Evolutionary conservation across 129 eudicot species (phyloP).

Genomic region (Saposhnikovia divaricata): DNA sequence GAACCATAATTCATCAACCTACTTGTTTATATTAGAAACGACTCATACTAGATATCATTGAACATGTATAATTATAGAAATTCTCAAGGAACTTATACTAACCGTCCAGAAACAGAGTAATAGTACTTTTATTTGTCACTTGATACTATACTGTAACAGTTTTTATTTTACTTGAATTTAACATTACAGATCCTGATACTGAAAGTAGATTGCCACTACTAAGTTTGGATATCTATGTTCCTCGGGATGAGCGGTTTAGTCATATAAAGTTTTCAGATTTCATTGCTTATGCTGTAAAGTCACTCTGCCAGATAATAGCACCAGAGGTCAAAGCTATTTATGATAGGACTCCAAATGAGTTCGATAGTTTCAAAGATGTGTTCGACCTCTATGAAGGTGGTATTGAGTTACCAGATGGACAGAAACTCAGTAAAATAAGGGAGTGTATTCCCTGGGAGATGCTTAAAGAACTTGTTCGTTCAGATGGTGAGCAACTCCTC

Average conservation of each 20-base stretch:
- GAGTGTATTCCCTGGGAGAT: slow-evolving; percentile 46
- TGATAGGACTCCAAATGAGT: slow-evolving; percentile 14
- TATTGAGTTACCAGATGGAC: slow-evolving; percentile 26
- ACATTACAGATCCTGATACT: slow-evolving; percentile 12
- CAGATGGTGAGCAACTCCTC: slow-evolving; percentile 52
- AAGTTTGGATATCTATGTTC: slow-evolving; percentile 18
- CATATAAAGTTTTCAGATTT: slow-evolving; percentile 13
- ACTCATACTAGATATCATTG: not conserved
- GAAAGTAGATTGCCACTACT: slow-evolving; percentile 20
- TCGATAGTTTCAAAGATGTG: slow-evolving; percentile 12
- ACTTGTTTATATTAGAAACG: not conserved
- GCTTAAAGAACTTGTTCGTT: slow-evolving; percentile 37
- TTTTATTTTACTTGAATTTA: not conserved
- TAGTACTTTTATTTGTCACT: not conserved
- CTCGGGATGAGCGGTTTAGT: slow-evolving; percentile 14
- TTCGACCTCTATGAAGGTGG: slow-evolving; percentile 12
- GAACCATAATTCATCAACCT: slow-evolving; percentile 1
- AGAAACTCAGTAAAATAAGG: slow-evolving; percentile 22
- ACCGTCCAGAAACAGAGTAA: not conserved
- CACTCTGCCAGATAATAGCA: slow-evolving; percentile 9
- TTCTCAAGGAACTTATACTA: not conserved
- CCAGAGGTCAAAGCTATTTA: slow-evolving; percentile 8
- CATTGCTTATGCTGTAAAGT: slow-evolving; percentile 12
- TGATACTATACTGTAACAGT: not conserved
- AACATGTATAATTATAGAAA: not conserved